A percentile compares a stretch with the other conserved stretches of the same genome.
These are phyloP conservation scores for Salix dunnii DNA, from an alignment of 345 rosid species.

Conservation along the genomic window DNA sequence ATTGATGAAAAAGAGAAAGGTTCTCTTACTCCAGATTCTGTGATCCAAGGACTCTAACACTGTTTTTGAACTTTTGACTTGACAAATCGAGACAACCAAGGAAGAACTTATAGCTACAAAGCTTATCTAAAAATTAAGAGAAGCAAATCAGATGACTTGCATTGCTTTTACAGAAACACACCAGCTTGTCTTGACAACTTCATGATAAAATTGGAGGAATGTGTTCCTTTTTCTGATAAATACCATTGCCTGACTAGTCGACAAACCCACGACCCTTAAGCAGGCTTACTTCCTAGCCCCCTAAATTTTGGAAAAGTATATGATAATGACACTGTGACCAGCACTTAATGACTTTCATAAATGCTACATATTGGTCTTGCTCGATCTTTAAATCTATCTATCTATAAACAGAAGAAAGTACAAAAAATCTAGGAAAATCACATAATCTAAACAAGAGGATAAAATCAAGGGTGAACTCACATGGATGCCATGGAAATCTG, in stretches of 20 bases:
- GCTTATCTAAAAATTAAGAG: neutral
- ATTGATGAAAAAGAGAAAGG: neutral
- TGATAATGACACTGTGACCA: neutral
- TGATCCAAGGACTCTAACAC: neutral
- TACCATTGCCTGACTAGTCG: neutral
- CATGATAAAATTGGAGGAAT: neutral
- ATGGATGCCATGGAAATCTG: constrained; percentile 98
- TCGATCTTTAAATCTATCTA: neutral
- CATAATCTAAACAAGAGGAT: neutral
- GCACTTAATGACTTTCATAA: neutral
- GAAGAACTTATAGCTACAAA: neutral
- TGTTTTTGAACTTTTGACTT: neutral
- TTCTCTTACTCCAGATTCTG: neutral
- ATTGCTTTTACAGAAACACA: neutral
- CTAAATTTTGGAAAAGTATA: neutral
- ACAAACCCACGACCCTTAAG: neutral
- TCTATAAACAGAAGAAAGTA: neutral
- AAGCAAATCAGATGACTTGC: neutral
- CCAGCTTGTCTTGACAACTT: neutral
- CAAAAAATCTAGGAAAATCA: too few relatives aligned
- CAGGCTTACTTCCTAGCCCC: neutral
- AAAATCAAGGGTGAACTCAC: constrained; percentile 40
- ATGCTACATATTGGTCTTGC: neutral
- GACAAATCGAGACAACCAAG: neutral
- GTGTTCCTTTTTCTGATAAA: neutral